Percentiles rank a stretch among this genome's conserved stretches.
These are phyloP conservation scores for Salvia miltiorrhiza DNA, from an alignment of 257 asterid genomes.

Conservation along the genomic window DNA sequence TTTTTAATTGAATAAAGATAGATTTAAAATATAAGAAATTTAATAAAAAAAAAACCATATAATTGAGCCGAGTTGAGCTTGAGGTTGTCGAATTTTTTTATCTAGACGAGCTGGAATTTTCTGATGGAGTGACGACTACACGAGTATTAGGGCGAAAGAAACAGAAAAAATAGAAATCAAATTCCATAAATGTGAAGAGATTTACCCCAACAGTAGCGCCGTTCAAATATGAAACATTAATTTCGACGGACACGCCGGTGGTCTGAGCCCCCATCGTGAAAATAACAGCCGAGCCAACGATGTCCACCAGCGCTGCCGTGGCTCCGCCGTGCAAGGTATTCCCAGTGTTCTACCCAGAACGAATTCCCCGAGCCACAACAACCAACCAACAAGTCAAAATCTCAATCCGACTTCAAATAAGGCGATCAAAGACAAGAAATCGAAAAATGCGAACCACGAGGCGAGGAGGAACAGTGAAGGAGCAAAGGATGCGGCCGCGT, in stretches of 20 bases:
- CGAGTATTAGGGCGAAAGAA: not conserved
- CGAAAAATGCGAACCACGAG: slow-evolving; percentile 46
- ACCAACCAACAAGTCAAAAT: not conserved
- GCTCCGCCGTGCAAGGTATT: slow-evolving; percentile 80
- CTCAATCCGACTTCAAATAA: not conserved
- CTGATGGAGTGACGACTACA: not conserved
- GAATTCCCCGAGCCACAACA: slow-evolving; percentile 12
- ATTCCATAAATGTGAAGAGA: not conserved
- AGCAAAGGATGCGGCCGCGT: slow-evolving; percentile 67
- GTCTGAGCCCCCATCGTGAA: slow-evolving; percentile 48
- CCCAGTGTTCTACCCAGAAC: slow-evolving; percentile 42
- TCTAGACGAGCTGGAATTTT: not conserved
- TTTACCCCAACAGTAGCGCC: slow-evolving; percentile 67
- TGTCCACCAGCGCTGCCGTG: slow-evolving; percentile 71
- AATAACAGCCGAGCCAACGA: slow-evolving; percentile 60
- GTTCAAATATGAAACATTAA: slow-evolving; percentile 58
- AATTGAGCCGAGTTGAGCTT: not conserved
- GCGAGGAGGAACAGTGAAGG: slow-evolving; percentile 70
- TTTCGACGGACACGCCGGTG: slow-evolving; percentile 75
- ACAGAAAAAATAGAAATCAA: not conserved
- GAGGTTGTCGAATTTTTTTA: not conserved
- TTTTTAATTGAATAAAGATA: not conserved
- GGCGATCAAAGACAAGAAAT: not conserved
- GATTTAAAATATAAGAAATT: not conserved
- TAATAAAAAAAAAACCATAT: not conserved